phyloP scores from a whole-genome alignment of 2,329 filamentous ascomycete species.

The Alternaria infectoria region DNA sequence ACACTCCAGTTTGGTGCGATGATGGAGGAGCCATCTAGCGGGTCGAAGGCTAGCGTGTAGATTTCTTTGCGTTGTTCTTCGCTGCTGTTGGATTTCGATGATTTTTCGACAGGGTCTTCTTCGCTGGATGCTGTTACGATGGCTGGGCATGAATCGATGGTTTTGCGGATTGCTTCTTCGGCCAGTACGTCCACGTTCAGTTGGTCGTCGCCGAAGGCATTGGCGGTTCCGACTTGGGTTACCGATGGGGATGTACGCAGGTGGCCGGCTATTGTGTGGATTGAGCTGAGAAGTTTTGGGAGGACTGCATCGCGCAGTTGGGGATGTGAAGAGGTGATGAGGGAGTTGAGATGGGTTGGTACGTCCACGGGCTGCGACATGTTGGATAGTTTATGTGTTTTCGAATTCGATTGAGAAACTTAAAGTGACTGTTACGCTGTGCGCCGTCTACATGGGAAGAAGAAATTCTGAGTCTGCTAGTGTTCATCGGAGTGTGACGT shows the following conservation, averaged over 20 bases:
- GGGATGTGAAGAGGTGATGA: conserved; percentile 2
- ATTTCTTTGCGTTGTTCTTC: conserved; percentile 23
- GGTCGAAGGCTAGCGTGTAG: conserved; percentile 68
- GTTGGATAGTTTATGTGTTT: neutral
- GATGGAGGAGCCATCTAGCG: conserved; percentile 69
- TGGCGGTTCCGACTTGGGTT: conserved; percentile 45
- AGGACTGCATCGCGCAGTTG: conserved; percentile 18
- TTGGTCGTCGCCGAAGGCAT: conserved; percentile 64
- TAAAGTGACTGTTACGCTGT: neutral
- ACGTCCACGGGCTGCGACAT: conserved; percentile 9
- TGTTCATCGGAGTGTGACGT: conserved; percentile 9
- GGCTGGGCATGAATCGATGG: conserved; percentile 60
- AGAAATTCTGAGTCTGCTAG: conserved; percentile 7
- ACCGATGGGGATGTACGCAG: conserved; percentile 23
- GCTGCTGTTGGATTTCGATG: conserved; percentile 5
- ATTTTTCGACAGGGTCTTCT: conserved; percentile 62
- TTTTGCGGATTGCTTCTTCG: conserved; percentile 62
- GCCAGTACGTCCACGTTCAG: conserved; percentile 65
- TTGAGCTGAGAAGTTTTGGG: conserved; percentile 21
- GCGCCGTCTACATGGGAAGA: neutral
- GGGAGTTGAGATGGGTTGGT: conserved; percentile 2
- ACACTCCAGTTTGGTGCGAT: conserved; percentile 48
- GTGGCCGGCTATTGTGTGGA: conserved; percentile 21
- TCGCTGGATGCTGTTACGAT: conserved; percentile 67
- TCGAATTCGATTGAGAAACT: neutral